phyloP scores from a whole-genome alignment of 2,329 filamentous ascomycete genomes.

The Cladosporium sphaerospermum region DNA sequence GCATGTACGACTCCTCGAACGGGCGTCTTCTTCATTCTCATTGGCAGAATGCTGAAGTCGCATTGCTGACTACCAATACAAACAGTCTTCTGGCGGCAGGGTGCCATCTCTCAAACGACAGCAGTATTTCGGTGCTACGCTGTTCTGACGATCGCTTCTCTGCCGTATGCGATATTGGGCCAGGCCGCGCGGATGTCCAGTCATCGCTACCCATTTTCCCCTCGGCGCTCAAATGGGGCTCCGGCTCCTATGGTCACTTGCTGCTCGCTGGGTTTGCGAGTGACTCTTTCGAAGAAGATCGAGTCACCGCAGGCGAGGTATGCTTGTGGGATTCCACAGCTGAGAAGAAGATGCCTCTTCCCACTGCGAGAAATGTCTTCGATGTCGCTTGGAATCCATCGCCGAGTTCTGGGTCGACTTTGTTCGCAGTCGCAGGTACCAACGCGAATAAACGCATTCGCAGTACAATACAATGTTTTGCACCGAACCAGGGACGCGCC shows the following conservation, averaged over 20 bases:
- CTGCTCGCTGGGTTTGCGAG: constrained; percentile 51
- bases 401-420: constrained; percentile 28
- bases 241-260: constrained; percentile 33
- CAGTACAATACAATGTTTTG: constrained; percentile 50
- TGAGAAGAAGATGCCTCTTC: constrained; percentile 35
- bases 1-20: constrained; percentile 27
- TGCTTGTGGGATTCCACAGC: constrained; percentile 48
- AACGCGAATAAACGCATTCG: constrained; percentile 32
- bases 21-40: neutral
- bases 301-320: constrained; percentile 45
- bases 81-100: constrained; percentile 45
- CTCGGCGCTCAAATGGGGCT: constrained; percentile 46
- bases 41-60: constrained; percentile 27
- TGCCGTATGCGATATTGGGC: neutral
- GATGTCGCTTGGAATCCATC: constrained; percentile 53
- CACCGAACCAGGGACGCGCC: constrained; percentile 32
- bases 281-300: constrained; percentile 31
- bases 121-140: constrained; percentile 20
- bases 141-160: constrained; percentile 1
- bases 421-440: constrained; percentile 50
- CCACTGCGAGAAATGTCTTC: constrained; percentile 49
- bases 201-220: constrained; percentile 32
- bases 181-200: constrained; percentile 18
- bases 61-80: constrained; percentile 44
- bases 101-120: constrained; percentile 22